Conservation (phyloP, 495 filamentous ascomycete genomes). For the Barbatosphaeria neglecta region DNA sequence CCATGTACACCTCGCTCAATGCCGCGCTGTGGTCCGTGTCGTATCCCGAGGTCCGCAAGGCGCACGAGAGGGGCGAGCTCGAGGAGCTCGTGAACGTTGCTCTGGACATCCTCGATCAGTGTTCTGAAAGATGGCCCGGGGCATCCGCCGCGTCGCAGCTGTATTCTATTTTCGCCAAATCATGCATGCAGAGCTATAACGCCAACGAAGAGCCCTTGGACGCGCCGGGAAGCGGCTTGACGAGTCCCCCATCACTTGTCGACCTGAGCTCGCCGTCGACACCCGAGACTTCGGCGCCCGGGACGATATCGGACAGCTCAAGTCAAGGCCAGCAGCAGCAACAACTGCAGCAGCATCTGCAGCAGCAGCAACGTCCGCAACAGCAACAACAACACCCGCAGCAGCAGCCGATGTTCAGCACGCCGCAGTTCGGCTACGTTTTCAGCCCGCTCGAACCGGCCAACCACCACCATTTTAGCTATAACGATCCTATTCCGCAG, state of each 20-base stretch:
- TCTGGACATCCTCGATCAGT: conserved; percentile 59
- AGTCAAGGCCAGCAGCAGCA: conserved; percentile 7
- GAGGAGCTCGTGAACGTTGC: conserved; percentile 57
- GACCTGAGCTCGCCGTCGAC: conserved; percentile 33
- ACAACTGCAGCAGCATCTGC: conserved; percentile 5
- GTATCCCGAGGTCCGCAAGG: conserved; percentile 64
- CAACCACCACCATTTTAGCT: conserved; percentile 25
- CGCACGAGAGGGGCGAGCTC: conserved; percentile 58
- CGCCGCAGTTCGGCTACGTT: conserved; percentile 41
- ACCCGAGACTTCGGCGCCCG: conserved; percentile 18
- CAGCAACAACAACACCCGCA: conserved; percentile 6
- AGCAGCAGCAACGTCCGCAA: conserved; percentile 7
- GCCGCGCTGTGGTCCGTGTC: conserved; percentile 81
- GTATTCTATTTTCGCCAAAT: conserved; percentile 66
- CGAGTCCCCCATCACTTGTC: conserved; percentile 44
- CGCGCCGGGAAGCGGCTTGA: conserved; percentile 45
- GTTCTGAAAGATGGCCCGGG: conserved; percentile 80
- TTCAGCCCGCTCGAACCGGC: conserved; percentile 30
- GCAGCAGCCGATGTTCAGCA: conserved; percentile 18
- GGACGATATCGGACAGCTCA: conserved; percentile 6
- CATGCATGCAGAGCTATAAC: conserved; percentile 73
- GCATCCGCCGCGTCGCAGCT: conserved; percentile 70
- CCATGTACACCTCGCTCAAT: conserved; percentile 77
- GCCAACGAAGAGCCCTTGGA: conserved; percentile 35
- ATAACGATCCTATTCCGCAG: conserved; percentile 18